phyloP scores from a whole-genome alignment of 305 asterid species.

The Solanum aculeatissimum region DNA sequence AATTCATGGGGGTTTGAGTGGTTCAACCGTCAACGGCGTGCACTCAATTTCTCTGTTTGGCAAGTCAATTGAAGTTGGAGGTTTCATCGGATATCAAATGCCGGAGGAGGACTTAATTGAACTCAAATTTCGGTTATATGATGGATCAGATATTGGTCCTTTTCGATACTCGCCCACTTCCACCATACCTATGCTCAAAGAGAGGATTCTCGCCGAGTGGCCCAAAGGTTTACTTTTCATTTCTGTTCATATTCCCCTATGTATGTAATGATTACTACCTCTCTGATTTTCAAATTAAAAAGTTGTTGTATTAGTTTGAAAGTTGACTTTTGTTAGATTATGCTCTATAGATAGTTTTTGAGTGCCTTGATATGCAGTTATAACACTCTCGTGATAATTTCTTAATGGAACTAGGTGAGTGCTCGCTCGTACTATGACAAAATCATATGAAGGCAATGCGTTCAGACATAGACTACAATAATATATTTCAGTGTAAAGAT shows the following conservation, averaged over 20 bases:
- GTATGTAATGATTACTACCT: neutral
- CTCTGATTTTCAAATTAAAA: neutral
- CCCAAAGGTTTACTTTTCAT: conserved; percentile 53
- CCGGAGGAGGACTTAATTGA: conserved; percentile 88
- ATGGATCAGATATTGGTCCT: conserved; percentile 98
- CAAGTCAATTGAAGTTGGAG: conserved; percentile 2
- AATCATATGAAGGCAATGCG: neutral
- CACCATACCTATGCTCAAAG: conserved; percentile 80
- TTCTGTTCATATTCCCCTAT: neutral
- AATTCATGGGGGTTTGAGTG: neutral
- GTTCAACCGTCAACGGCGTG: neutral
- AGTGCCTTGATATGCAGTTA: neutral
- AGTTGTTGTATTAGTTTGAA: neutral
- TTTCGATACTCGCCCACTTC: conserved; percentile 77
- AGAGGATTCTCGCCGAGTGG: conserved; percentile 85
- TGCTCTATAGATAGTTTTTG: neutral
- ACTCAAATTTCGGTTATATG: conserved; percentile 87
- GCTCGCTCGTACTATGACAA: neutral
- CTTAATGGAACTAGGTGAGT: neutral
- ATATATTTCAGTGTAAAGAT: neutral
- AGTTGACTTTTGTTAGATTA: neutral
- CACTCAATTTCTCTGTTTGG: neutral
- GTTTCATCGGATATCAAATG: conserved; percentile 34
- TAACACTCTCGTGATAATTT: neutral
- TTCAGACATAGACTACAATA: neutral